A percentile compares a stretch with the other conserved stretches of the same genome.
phyloP scores from a whole-genome alignment of 2,329 filamentous ascomycete genomes.

The Diaporthe helianthi region DNA sequence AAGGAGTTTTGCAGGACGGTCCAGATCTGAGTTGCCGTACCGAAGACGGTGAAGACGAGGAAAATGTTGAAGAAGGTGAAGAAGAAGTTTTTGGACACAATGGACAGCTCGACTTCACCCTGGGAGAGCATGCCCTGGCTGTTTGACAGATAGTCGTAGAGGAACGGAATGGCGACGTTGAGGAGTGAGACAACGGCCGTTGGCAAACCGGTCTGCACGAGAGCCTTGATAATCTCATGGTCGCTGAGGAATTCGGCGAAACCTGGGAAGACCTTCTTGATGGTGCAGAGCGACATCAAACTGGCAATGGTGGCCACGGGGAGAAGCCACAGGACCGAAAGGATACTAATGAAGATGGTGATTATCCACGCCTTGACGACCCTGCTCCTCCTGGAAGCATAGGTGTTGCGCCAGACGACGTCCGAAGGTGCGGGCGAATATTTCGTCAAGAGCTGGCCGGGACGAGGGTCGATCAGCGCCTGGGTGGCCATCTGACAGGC shows the following conservation, averaged over 20 bases:
- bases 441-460: slow-evolving; percentile 83
- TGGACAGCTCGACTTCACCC: slow-evolving; percentile 90
- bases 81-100: slow-evolving; percentile 99
- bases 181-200: slow-evolving; percentile 86
- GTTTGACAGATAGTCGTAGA: slow-evolving; percentile 93
- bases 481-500: slow-evolving; percentile 96
- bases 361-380: slow-evolving; percentile 83
- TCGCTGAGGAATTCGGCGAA: slow-evolving; percentile 71
- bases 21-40: slow-evolving; percentile 80
- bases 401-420: slow-evolving; percentile 95
- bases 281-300: slow-evolving; percentile 81
- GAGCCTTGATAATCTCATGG: slow-evolving; percentile 74
- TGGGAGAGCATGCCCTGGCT: slow-evolving; percentile 94
- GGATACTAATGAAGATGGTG: slow-evolving; percentile 79
- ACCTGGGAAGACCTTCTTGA: slow-evolving; percentile 73
- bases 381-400: slow-evolving; percentile 75
- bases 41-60: slow-evolving; percentile 88
- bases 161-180: slow-evolving; percentile 87
- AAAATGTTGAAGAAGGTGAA: slow-evolving; percentile 99
- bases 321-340: slow-evolving; percentile 88
- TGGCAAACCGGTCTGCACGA: slow-evolving; percentile 87
- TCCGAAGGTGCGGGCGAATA: slow-evolving; percentile 88
- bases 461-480: slow-evolving; percentile 88
- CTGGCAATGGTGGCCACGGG: slow-evolving; percentile 81
- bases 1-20: slow-evolving; percentile 75